Percentiles rank a stretch among this genome's conserved stretches.
phyloP scores from a whole-genome alignment of 2,329 filamentous ascomycete genomes.

The Ascochyta clinopodiicola region DNA sequence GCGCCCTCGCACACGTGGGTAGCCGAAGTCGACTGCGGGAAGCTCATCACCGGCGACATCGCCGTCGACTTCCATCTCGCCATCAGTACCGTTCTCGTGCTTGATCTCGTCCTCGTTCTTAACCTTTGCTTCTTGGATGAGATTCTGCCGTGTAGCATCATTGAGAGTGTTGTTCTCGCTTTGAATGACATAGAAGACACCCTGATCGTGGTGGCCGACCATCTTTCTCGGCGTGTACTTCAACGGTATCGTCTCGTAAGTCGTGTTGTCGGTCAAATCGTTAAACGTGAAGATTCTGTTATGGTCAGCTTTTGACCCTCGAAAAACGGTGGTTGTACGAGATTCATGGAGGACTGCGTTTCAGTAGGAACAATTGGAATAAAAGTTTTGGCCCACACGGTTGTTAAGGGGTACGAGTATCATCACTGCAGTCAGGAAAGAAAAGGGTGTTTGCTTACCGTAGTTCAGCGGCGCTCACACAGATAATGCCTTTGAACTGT shows the following conservation, averaged over 20 bases:
- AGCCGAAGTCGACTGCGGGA: conserved; percentile 84
- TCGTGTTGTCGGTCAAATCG: conserved; percentile 81
- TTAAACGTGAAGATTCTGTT: conserved; percentile 86
- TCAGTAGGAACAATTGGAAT: conserved; percentile 99
- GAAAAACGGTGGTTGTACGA: not conserved
- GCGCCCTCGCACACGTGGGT: conserved; percentile 79
- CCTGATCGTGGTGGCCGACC: conserved; percentile 83
- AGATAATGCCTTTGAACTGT: conserved; percentile 93
- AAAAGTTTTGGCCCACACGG: conserved; percentile 58
- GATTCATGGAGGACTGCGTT: conserved; percentile 32
- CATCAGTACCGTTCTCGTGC: conserved; percentile 49
- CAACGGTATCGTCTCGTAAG: conserved; percentile 84
- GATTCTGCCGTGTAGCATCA: conserved; percentile 74
- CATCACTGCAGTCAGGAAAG: conserved; percentile 62
- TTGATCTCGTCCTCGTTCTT: conserved; percentile 24
- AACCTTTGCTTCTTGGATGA: conserved; percentile 71
- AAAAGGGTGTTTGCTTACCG: conserved; percentile 65
- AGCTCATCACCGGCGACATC: conserved; percentile 58
- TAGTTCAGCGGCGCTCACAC: conserved; percentile 86
- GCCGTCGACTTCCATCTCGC: conserved; percentile 29
- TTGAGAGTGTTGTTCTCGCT: conserved; percentile 91
- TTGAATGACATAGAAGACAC: conserved; percentile 93
- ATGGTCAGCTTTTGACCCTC: conserved; percentile 18
- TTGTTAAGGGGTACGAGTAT: conserved; percentile 58
- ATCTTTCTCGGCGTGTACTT: conserved; percentile 90